Conservation (phyloP, 352 stramenopile genomes). For the Phytopythium aichiense region DNA sequence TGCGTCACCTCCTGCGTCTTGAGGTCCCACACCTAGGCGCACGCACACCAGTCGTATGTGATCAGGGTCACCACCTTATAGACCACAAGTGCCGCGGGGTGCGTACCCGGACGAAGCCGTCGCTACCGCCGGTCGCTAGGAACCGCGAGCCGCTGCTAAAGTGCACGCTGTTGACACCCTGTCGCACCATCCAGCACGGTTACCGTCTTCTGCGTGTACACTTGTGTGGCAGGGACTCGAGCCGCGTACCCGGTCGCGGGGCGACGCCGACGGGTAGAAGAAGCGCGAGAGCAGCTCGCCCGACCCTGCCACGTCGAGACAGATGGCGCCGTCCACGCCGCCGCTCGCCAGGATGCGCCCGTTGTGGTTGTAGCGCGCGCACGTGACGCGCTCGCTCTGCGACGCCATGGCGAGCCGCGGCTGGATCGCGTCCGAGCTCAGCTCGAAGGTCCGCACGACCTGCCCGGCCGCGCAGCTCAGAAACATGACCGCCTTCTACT, state of each 20-base stretch:
- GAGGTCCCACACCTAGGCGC: slow-evolving; percentile 54
- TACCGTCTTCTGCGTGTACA: background rate
- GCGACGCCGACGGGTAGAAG: slow-evolving; percentile 42
- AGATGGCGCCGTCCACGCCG: slow-evolving; percentile 57
- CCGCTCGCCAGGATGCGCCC: slow-evolving; percentile 64
- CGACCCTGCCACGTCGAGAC: slow-evolving; percentile 44
- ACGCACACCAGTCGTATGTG: background rate
- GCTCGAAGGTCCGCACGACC: slow-evolving; percentile 56
- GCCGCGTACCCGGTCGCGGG: slow-evolving; percentile 25
- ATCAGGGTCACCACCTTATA: background rate
- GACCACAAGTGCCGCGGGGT: background rate
- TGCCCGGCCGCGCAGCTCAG: slow-evolving; percentile 53
- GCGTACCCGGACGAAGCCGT: slow-evolving; percentile 47
- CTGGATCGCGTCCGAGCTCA: slow-evolving; percentile 45
- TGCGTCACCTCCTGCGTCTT: slow-evolving; percentile 74
- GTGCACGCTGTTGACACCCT: slow-evolving; percentile 60
- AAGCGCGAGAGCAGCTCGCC: slow-evolving; percentile 62
- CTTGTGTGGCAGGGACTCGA: background rate
- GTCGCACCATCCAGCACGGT: background rate
- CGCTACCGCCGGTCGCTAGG: slow-evolving; percentile 47
- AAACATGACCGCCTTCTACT: slow-evolving; percentile 23
- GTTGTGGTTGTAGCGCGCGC: slow-evolving; percentile 67
- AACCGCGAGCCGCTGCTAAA: slow-evolving; percentile 74
- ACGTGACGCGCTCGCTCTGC: slow-evolving; percentile 53
- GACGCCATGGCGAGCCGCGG: slow-evolving; percentile 38